A percentile compares a stretch with the other conserved stretches of the same genome.
These are phyloP conservation scores for Leishmania major DNA, from an alignment of 208 protist species.

Conservation along the genomic window DNA sequence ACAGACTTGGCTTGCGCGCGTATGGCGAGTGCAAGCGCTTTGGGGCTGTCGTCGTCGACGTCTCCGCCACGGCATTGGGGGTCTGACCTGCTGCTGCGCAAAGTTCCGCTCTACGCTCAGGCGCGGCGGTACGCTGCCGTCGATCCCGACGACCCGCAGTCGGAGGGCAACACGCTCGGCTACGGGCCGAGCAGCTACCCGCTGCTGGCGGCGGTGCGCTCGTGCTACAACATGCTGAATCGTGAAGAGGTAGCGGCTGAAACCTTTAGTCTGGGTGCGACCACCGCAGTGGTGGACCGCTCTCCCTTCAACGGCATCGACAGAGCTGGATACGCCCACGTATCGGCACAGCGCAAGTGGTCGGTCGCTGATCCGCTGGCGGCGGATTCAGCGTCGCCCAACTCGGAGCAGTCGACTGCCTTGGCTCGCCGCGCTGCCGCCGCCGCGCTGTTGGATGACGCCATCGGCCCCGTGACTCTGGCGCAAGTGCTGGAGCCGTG, in stretches of 20 bases:
- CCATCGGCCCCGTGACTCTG: constrained; percentile 21
- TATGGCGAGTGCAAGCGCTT: constrained; percentile 3
- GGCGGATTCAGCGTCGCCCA: background rate
- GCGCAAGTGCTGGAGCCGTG: constrained; percentile 30
- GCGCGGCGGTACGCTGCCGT: constrained; percentile 32
- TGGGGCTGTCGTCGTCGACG: background rate
- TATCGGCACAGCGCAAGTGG: constrained; percentile 31
- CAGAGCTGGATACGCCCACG: constrained; percentile 16
- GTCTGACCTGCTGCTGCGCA: constrained; percentile 56
- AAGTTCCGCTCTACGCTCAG: constrained; percentile 60
- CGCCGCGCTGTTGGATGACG: constrained; percentile 18
- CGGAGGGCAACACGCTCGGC: constrained; percentile 63
- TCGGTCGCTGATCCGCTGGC: background rate
- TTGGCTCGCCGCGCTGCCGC: constrained; percentile 21
- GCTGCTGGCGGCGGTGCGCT: constrained; percentile 35
- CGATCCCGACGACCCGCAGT: constrained; percentile 34
- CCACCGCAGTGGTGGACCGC: constrained; percentile 6
- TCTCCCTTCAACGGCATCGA: constrained; percentile 34
- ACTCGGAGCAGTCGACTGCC: background rate
- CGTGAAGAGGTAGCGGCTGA: background rate
- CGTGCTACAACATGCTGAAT: constrained; percentile 17
- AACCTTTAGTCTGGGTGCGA: background rate
- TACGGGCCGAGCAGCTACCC: constrained; percentile 60
- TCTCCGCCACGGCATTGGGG: constrained; percentile 25
- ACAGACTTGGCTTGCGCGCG: background rate